phyloP scores from a whole-genome alignment of 345 rosid genomes.

The Sapria himalayana region DNA sequence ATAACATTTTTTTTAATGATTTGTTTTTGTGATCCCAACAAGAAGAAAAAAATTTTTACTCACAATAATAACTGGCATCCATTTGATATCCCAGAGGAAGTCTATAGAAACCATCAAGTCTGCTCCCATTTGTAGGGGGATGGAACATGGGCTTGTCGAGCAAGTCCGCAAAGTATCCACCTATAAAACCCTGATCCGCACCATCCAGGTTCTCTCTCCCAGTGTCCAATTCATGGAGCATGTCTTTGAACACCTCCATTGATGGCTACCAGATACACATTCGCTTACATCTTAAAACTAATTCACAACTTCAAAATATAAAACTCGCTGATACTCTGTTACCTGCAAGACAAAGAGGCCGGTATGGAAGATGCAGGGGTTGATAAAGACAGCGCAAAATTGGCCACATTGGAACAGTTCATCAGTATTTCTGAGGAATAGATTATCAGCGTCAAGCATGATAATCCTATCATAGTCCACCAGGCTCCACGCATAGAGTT shows the following conservation, averaged over 20 bases:
- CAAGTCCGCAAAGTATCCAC: conserved; percentile 69
- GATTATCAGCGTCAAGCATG: conserved; percentile 86
- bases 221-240: conserved; percentile 46
- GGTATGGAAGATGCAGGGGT: conserved; percentile 94
- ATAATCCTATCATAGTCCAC: conserved; percentile 67
- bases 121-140: conserved; percentile 34
- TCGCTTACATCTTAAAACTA: too few species aligned
- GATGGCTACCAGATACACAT: conserved; percentile 42
- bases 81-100: conserved; percentile 95
- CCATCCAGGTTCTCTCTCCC: conserved; percentile 68
- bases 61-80: conserved; percentile 89
- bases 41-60: conserved; percentile 12
- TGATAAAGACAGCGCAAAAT: conserved; percentile 87
- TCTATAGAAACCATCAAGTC: conserved; percentile 48
- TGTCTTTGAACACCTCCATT: conserved; percentile 38
- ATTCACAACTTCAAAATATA: too few species aligned
- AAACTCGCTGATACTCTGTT: background rate
- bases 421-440: conserved; percentile 59
- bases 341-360: conserved; percentile 87
- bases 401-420: conserved; percentile 90
- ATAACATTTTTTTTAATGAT: background rate
- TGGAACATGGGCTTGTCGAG: conserved; percentile 59
- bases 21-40: background rate
- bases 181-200: conserved; percentile 90
- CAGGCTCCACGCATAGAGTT: conserved; percentile 80